Percentiles rank a stretch among this genome's conserved stretches.
Evolutionary conservation across 2,329 filamentous ascomycete genomes (phyloP).

Genomic region (Diaporthe aspalathi): DNA sequence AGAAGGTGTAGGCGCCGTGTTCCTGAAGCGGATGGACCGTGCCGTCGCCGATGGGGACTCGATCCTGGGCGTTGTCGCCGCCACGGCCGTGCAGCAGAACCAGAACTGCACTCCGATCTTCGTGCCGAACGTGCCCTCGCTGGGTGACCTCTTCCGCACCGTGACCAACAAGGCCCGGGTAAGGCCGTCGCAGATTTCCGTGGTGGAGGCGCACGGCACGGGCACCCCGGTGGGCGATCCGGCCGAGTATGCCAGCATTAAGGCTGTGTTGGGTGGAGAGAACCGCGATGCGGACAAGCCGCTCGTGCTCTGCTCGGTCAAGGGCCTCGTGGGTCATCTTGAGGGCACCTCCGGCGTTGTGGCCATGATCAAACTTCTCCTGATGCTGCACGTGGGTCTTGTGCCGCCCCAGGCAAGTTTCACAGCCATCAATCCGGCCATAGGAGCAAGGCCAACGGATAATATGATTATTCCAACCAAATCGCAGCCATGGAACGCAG

Average conservation of each 20-base stretch:
- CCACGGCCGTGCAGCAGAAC: constrained; percentile 55
- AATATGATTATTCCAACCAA: constrained; percentile 41
- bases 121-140: constrained; percentile 42
- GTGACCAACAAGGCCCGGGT: constrained; percentile 45
- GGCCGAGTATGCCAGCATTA: constrained; percentile 47
- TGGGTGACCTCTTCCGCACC: constrained; percentile 46
- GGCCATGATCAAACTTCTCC: constrained; percentile 48
- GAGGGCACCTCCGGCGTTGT: constrained; percentile 27
- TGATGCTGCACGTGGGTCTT: constrained; percentile 44
- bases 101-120: constrained; percentile 48
- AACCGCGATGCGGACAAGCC: background rate
- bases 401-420: constrained; percentile 52
- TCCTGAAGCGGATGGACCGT: constrained; percentile 59
- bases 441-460: constrained; percentile 40
- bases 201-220: constrained; percentile 56
- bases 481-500: constrained; percentile 41
- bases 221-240: constrained; percentile 56
- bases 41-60: constrained; percentile 61
- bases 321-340: constrained; percentile 25
- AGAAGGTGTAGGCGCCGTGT: constrained; percentile 57
- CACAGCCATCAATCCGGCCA: constrained; percentile 38
- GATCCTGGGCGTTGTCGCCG: constrained; percentile 54
- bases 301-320: constrained; percentile 23
- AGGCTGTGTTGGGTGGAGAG: constrained; percentile 46
- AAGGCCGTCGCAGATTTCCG: constrained; percentile 43